Base-by-base conservation (phyloP, 2,329 filamentous ascomycete species). In the Acarospora socialis region DNA sequence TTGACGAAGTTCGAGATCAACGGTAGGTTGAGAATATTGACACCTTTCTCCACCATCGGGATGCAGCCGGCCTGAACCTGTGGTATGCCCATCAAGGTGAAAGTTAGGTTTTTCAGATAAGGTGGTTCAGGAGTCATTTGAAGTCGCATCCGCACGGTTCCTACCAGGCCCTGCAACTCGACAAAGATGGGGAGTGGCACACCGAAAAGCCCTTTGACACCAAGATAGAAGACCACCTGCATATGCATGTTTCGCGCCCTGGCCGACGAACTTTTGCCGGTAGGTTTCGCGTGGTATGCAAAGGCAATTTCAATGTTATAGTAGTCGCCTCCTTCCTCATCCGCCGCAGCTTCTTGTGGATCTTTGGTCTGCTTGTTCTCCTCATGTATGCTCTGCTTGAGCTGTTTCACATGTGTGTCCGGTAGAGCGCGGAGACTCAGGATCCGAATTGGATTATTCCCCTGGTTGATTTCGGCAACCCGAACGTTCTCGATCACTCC, bases 1-100 rank as follows among this genome's bases (percentile, higher is more conserved):
- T 94, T 93, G 55, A 94, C 87, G 50, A 98, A 95, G 47, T 92
- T 92, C 9, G 82, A 92, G 46, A 95, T 94, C 21, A 95, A 55
- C 0, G 87, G 87, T 7, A 95, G 61, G 45, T 95, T 93, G 16
- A 95, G 62, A 27, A 95, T 74, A 44, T 95, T 95, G 38, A 92
- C 76, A 2, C 84, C 87, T 42, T 74, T 78, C 51, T 90, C 74
- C n/a, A 94, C 56, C 77, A 95, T 90, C 0, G 90, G 90, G 9
- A 84, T 77, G 49, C 87, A 95, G 2, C 83, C 81, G 10, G 86
- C 87, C 46, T 79, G 70, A 3, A 95, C 78, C 47, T 92, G 84
- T 8, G 90, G 90, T 3, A 90, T 61, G 0, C 90, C 90, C 79
- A 95, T 94, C 3, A 98, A 65, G 1, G 86, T 95, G 48, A 94